These are phyloP conservation scores for Cordyceps fumosorosea DNA, from an alignment of 2,329 filamentous ascomycete species.

Conservation along the genomic window DNA sequence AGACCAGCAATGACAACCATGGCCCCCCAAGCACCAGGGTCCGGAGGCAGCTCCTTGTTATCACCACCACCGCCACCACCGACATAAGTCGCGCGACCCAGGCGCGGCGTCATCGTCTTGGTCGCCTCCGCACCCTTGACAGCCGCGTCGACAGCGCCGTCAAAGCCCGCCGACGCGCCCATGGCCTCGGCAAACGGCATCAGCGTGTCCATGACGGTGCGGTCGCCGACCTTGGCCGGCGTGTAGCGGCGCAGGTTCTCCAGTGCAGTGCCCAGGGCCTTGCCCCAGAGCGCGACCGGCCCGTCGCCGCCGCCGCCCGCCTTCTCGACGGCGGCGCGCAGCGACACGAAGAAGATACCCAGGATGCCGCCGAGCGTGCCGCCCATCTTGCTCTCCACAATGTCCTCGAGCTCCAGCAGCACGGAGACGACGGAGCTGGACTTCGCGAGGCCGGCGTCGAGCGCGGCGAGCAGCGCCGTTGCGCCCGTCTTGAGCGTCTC, in stretches of 20 bases:
- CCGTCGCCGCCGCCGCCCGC: slow-evolving; percentile 24
- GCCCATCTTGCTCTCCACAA: slow-evolving; percentile 50
- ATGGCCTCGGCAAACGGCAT: slow-evolving; percentile 47
- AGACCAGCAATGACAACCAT: slow-evolving; percentile 47
- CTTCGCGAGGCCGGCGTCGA: slow-evolving; percentile 33
- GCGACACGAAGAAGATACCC: slow-evolving; percentile 48
- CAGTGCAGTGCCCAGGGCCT: slow-evolving; percentile 36
- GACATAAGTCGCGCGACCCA: slow-evolving; percentile 64
- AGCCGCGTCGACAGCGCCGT: slow-evolving; percentile 52
- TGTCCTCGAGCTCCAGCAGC: slow-evolving; percentile 44
- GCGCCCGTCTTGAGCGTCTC: slow-evolving; percentile 53
- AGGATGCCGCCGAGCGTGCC: slow-evolving; percentile 46
- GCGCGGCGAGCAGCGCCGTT: slow-evolving; percentile 38
- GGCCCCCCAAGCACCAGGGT: slow-evolving; percentile 65
- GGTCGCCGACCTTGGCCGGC: slow-evolving; percentile 47
- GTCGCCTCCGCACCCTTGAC: slow-evolving; percentile 55
- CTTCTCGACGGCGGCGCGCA: slow-evolving; percentile 35
- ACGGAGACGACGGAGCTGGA: slow-evolving; percentile 41
- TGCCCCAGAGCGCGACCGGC: slow-evolving; percentile 35
- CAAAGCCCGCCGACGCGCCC: slow-evolving; percentile 40
- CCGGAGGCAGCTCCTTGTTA: slow-evolving; percentile 50
- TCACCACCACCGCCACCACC: slow-evolving; percentile 51
- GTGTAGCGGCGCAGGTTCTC: slow-evolving; percentile 45
- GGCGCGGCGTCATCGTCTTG: slow-evolving; percentile 55
- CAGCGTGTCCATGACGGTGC: slow-evolving; percentile 51